Conservation (phyloP, 2,329 filamentous ascomycete species). For the Cladophialophora exuberans region DNA sequence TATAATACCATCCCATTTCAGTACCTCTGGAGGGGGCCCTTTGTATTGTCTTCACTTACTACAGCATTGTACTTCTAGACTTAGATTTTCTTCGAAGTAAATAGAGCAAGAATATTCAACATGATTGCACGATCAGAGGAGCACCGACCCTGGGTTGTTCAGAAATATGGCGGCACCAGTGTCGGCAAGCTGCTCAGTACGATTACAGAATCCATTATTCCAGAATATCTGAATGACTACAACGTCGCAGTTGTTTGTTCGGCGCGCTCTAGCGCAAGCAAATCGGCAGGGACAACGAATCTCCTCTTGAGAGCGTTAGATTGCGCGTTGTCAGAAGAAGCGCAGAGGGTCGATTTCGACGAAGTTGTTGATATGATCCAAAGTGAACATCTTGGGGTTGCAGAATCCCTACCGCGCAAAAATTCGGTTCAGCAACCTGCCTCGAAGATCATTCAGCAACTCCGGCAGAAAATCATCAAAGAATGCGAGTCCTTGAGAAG, state of each 20-base stretch:
- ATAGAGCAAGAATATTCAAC: neutral
- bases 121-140: slow-evolving; percentile 5
- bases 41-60: neutral
- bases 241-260: slow-evolving; percentile 13
- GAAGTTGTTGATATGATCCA: slow-evolving; percentile 5
- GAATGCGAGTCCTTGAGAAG: slow-evolving; percentile 3
- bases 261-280: slow-evolving; percentile 6
- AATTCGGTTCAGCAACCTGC: neutral
- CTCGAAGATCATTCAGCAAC: neutral
- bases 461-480: neutral
- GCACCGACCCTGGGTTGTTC: slow-evolving; percentile 2
- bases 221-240: slow-evolving; percentile 3
- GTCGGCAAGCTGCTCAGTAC: slow-evolving; percentile 13
- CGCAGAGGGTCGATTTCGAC: neutral
- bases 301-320: slow-evolving; percentile 10
- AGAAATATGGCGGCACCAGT: slow-evolving; percentile 17
- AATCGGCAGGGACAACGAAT: slow-evolving; percentile 8
- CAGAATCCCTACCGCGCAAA: neutral
- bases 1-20: neutral
- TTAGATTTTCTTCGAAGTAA: neutral
- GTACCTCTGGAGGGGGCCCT: neutral
- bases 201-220: slow-evolving; percentile 8
- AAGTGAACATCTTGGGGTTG: slow-evolving; percentile 6
- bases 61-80: neutral
- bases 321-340: slow-evolving; percentile 5